Percentiles rank a stretch among this genome's conserved stretches.
Evolutionary conservation across 108 stramenopile genomes (phyloP).

Genomic region (Conticribra weissflogii): DNA sequence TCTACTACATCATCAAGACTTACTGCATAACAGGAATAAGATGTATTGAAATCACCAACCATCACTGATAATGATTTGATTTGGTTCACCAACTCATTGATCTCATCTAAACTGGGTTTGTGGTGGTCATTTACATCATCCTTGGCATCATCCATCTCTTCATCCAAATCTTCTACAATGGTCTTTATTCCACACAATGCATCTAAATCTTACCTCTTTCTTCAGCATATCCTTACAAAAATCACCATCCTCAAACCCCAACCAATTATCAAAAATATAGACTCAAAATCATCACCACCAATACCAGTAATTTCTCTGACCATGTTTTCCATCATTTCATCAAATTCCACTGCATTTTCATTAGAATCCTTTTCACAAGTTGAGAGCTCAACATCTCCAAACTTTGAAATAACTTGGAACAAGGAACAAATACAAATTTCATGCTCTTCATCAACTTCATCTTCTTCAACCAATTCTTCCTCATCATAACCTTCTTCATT

Average conservation of each 20-base stretch:
- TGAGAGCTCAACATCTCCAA: neutral
- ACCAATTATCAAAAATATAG: neutral
- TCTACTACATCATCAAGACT: too few relatives aligned
- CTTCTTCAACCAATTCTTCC: neutral
- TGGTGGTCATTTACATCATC: neutral
- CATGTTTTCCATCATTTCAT: constrained; percentile 4
- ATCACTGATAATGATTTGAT: neutral
- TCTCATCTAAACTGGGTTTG: neutral
- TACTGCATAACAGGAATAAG: too few relatives aligned
- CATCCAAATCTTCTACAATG: neutral
- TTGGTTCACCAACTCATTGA: neutral
- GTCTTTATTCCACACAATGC: neutral
- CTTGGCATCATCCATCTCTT: neutral
- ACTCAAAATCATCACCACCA: neutral
- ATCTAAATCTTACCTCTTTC: neutral
- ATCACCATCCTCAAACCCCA: neutral
- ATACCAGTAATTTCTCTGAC: neutral
- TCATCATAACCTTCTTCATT: neutral
- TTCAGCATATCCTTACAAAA: neutral
- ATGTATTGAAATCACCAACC: neutral
- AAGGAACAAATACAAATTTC: neutral
- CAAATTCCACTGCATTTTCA: neutral
- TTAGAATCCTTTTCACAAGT: neutral
- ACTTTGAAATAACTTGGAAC: neutral
- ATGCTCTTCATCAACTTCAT: neutral